A percentile compares a stretch with the other conserved stretches of the same genome.
Evolutionary conservation across 371 early-diverging fungal species (phyloP).

Genomic region (Rhizomucor pusillus): DNA sequence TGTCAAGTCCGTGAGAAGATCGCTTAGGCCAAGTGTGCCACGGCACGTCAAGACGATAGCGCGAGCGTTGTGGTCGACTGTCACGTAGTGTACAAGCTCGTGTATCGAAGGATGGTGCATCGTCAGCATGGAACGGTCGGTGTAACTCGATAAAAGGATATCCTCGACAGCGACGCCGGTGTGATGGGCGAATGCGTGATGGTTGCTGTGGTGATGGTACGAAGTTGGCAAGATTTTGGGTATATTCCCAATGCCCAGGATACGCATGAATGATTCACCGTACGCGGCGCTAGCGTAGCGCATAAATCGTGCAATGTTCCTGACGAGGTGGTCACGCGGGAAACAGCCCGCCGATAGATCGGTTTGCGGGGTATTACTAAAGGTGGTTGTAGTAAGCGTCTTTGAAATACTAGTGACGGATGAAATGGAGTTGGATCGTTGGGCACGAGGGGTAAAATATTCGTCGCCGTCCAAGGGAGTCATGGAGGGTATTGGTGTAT

Average conservation of each 20-base stretch:
- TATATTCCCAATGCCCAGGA: slow-evolving; percentile 73
- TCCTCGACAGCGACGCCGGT: slow-evolving; percentile 62
- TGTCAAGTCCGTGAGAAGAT: slow-evolving; percentile 84
- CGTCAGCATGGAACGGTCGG: slow-evolving; percentile 30
- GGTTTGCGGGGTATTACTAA: neutral
- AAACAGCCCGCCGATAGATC: slow-evolving; percentile 29
- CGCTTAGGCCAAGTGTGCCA: slow-evolving; percentile 87
- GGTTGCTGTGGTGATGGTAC: slow-evolving; percentile 60
- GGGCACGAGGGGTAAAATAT: neutral
- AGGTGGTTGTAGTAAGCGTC: slow-evolving; percentile 31
- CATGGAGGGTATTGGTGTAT: slow-evolving; percentile 2
- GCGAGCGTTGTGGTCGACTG: slow-evolving; percentile 73
- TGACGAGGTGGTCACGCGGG: slow-evolving; percentile 64
- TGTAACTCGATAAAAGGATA: slow-evolving; percentile 67
- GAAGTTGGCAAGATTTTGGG: slow-evolving; percentile 46
- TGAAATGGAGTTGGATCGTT: slow-evolving; percentile 27
- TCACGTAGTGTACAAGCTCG: slow-evolving; percentile 81
- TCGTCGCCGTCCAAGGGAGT: slow-evolving; percentile 1
- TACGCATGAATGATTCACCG: slow-evolving; percentile 81
- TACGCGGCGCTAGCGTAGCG: slow-evolving; percentile 79
- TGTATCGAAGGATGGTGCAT: slow-evolving; percentile 60
- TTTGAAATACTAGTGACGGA: slow-evolving; percentile 27
- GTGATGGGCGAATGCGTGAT: slow-evolving; percentile 72
- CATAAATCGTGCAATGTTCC: slow-evolving; percentile 74
- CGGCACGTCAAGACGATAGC: slow-evolving; percentile 85